A percentile compares a stretch with the other conserved stretches of the same genome.
Conservation (phyloP, 1,284 basidiomycete genomes). For the Rhodotorula sp. region DNA sequence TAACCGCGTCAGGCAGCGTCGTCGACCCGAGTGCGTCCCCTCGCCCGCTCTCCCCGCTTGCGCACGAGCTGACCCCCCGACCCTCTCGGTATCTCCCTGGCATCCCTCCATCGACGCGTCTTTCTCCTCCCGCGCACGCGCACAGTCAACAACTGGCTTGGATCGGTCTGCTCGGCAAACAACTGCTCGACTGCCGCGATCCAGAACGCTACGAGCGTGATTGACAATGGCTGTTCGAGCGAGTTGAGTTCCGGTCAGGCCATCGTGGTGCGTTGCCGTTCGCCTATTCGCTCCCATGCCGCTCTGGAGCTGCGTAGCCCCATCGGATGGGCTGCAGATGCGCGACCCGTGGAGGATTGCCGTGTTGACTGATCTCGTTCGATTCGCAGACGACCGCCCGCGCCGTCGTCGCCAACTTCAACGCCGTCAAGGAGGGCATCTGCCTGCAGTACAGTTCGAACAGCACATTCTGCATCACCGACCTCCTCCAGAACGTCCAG, state of each 20-base stretch:
- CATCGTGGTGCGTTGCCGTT: constrained; percentile 13
- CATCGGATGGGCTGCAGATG: no score
- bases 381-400: constrained; percentile 1
- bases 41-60: neutral
- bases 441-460: constrained; percentile 29
- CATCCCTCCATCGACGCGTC: neutral
- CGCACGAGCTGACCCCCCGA: neutral
- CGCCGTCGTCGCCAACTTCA: constrained; percentile 11
- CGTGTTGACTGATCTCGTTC: neutral
- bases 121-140: neutral
- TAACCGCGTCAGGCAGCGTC: constrained; percentile 1
- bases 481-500: constrained; percentile 12
- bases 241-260: constrained; percentile 12
- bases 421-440: constrained; percentile 14
- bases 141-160: constrained; percentile 24
- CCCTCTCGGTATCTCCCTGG: neutral
- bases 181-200: constrained; percentile 14
- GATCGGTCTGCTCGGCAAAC: constrained; percentile 1
- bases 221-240: constrained; percentile 21
- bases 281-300: neutral
- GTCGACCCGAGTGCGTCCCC: constrained; percentile 17
- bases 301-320: no score
- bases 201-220: constrained; percentile 12
- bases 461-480: constrained; percentile 32
- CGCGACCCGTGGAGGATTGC: no score